These are phyloP conservation scores for Linanthus parryae DNA, from an alignment of 148 eudicot genomes.

Conservation along the genomic window DNA sequence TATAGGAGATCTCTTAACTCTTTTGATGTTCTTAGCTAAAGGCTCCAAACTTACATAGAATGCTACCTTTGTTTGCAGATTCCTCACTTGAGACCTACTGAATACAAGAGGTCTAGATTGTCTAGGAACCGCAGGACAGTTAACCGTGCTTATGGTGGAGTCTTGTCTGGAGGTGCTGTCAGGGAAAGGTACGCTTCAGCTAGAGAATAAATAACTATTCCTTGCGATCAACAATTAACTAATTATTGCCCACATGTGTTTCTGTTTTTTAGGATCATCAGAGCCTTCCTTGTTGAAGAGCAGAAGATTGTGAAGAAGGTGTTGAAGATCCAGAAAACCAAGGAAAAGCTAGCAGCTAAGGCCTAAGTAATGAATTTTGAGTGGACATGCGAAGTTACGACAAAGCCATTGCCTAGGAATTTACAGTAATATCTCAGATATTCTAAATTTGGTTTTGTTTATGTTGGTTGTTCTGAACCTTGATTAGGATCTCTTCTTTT, in stretches of 20 bases:
- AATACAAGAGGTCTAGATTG: conserved; percentile 71
- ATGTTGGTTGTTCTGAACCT: too few relatives aligned
- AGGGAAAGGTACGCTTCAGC: conserved; percentile 59
- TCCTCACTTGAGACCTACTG: conserved; percentile 79
- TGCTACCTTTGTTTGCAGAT: conserved; percentile 28
- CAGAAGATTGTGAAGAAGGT: conserved; percentile 88
- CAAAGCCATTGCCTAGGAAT: too few relatives aligned
- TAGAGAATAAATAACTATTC: too few relatives aligned
- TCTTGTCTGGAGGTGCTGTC: conserved; percentile 67
- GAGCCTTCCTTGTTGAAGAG: conserved; percentile 78
- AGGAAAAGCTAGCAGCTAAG: conserved; percentile 61
- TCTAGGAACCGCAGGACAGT: conserved; percentile 75
- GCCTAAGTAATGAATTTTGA: too few relatives aligned
- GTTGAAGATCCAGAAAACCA: conserved; percentile 75
- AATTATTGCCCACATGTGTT: too few relatives aligned
- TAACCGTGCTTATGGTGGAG: conserved; percentile 81
- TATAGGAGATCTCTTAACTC: too few relatives aligned
- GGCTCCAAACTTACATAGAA: background rate
- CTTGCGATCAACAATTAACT: too few relatives aligned
- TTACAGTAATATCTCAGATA: too few relatives aligned
- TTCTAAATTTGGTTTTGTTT: too few relatives aligned
- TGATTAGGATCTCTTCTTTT: too few relatives aligned
- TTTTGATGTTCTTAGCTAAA: too few relatives aligned
- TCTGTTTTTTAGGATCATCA: conserved; percentile 42
- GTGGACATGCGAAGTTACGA: too few relatives aligned